Conservation (phyloP, 108 stramenopile species). For the Mediolabrus comicus region DNA sequence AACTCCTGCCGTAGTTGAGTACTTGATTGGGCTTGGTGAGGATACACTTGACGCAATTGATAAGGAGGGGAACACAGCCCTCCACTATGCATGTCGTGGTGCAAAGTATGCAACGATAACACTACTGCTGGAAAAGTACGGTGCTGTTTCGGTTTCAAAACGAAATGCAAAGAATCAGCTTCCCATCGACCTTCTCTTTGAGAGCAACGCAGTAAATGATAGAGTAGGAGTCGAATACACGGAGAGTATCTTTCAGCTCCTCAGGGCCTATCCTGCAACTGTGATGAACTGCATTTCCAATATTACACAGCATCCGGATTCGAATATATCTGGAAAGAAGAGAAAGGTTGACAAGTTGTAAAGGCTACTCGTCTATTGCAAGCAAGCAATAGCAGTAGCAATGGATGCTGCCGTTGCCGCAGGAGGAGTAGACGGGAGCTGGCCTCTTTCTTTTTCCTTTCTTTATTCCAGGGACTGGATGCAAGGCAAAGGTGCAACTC, state of each 20-base stretch:
- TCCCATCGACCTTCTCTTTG: background rate
- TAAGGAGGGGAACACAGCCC: background rate
- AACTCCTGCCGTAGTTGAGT: background rate
- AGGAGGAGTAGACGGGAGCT: no score
- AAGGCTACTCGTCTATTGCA: no score
- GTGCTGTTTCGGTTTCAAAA: background rate
- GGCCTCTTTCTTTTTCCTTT: no score
- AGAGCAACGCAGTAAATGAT: background rate
- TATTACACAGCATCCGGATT: no score
- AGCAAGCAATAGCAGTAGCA: no score
- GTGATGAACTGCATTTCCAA: no score
- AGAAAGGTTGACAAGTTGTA: no score
- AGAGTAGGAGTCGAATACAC: background rate
- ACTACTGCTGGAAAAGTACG: background rate
- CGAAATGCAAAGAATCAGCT: background rate
- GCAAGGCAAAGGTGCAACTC: no score
- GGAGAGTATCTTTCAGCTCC: background rate
- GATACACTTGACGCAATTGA: background rate
- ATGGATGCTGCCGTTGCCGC: no score
- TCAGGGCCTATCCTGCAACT: background rate
- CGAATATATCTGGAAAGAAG: no score
- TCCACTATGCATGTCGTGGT: background rate
- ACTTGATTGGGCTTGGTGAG: background rate
- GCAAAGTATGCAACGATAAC: background rate
- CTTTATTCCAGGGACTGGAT: no score